Conservation (phyloP, 2,329 filamentous ascomycete species). For the Ceratocystis cacaofunesta region DNA sequence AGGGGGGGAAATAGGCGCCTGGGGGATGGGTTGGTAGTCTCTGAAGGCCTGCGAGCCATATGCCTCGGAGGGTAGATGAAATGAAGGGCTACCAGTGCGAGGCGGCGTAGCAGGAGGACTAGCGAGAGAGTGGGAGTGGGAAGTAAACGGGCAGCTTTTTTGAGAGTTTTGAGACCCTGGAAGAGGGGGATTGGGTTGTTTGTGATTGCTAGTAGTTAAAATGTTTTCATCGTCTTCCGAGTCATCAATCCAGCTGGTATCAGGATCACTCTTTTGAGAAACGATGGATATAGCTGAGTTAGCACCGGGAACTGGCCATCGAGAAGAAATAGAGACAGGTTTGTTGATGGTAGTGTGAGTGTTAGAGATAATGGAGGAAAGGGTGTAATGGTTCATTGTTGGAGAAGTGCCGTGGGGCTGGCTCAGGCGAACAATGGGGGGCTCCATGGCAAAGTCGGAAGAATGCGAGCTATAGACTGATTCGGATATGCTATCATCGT, state of each 20-base stretch:
- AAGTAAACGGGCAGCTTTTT: neutral
- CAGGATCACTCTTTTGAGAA: constrained; percentile 17
- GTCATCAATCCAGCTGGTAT: constrained; percentile 27
- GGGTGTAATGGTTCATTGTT: neutral
- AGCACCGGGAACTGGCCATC: constrained; percentile 1
- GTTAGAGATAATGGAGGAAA: constrained; percentile 4
- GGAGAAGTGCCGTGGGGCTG: constrained; percentile 1
- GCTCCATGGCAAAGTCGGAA: constrained; percentile 9
- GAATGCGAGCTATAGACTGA: constrained; percentile 8
- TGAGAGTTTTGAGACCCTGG: neutral
- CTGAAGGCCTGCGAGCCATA: neutral
- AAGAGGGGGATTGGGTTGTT: neutral
- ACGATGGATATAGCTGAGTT: constrained; percentile 5
- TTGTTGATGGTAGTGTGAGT: neutral
- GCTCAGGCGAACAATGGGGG: constrained; percentile 12
- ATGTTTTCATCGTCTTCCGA: constrained; percentile 25
- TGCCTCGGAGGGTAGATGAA: neutral
- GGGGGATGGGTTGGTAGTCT: constrained; percentile 3
- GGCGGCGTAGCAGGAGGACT: constrained; percentile 13
- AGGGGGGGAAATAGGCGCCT: constrained; percentile 12
- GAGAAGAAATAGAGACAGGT: neutral
- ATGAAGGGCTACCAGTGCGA: constrained; percentile 6
- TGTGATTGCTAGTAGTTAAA: constrained; percentile 3
- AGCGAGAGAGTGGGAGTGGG: constrained; percentile 6
- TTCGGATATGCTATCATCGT: constrained; percentile 11